phyloP scores from a whole-genome alignment of 495 filamentous ascomycete species.

The Neurospora sp. region DNA sequence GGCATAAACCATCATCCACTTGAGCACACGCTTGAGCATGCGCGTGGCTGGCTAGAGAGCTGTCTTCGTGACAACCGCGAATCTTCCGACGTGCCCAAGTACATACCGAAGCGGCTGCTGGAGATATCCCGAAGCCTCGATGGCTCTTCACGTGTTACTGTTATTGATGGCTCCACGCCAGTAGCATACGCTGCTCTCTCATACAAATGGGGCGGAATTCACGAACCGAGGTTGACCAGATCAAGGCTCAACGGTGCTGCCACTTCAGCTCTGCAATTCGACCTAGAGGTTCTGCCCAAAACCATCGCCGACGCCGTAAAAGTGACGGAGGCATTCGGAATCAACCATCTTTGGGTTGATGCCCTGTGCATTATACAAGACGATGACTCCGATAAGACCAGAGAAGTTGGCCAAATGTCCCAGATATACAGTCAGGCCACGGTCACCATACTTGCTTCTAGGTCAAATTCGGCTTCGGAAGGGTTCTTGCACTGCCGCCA shows the following conservation, averaged over 20 bases:
- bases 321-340: conserved; percentile 8
- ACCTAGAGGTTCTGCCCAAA: conserved; percentile 3
- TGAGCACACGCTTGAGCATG: not conserved
- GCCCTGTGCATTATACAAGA: conserved; percentile 28
- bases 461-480: not conserved
- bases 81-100: not conserved
- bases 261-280: not conserved
- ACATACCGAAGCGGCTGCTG: not conserved
- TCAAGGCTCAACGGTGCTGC: not conserved
- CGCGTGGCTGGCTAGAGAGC: not conserved
- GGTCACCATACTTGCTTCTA: not conserved
- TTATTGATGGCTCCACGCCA: not conserved
- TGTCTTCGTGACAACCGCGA: not conserved
- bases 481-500: not conserved
- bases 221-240: not conserved
- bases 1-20: not conserved
- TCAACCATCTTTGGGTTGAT: conserved; percentile 26
- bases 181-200: not conserved
- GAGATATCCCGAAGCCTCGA: not conserved
- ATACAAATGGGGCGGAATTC: not conserved
- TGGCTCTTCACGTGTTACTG: not conserved
- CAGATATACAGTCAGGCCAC: not conserved
- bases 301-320: conserved; percentile 21
- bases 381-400: conserved; percentile 12
- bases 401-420: not conserved